Base-by-base conservation (phyloP, 345 rosid genomes). In the Gossypium ekmanianum region DNA sequence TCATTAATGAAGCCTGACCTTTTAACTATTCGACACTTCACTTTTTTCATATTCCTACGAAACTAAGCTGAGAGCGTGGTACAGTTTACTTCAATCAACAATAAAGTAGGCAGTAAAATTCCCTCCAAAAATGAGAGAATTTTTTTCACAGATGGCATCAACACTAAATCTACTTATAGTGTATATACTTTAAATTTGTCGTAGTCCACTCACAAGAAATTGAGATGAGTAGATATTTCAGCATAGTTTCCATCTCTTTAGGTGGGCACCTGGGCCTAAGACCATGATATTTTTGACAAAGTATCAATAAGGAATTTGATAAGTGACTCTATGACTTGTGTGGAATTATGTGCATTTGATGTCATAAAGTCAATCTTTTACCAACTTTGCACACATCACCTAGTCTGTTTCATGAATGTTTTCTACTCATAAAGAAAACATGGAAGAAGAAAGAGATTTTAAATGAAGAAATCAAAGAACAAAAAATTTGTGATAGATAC, bases 201-300 rank as follows among this genome's bases (percentile, higher is more conserved):
- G 9, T n/a, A 16, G 13, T 14, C 59, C 43, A 68, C 22, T 26
- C 59, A 14, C 9, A 50, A 50, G n/a, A 68, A 26, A 26, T 27
- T 26, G 9, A 26, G 59, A 69, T 16, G 44, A 67, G 45, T 9
- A 69, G 26, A 51, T 34, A 50, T 26, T 44, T 69, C 22, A 27
- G 58, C 73, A 69, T 51, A 51, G 72, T 48, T 68, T 69, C 44
- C 73, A 27, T 47, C 61, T 27, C 14, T 26, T 16, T 10, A 51
- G 22, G 18, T 27, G 59, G 44, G 45, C 59, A 68, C 57, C 16
- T 24, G 13, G 27, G 24, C 27, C 58, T 26, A 26, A 68, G 22
- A 6, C 43, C 45, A 29, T 51, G 24, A 68, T 11, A 27, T 2
- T 14, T 16, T 26, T 26, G 39, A 51, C 45, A 26, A 50, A 27